Base-by-base conservation (phyloP, 345 rosid species). In the Arabidopsis arenosa region DNA sequence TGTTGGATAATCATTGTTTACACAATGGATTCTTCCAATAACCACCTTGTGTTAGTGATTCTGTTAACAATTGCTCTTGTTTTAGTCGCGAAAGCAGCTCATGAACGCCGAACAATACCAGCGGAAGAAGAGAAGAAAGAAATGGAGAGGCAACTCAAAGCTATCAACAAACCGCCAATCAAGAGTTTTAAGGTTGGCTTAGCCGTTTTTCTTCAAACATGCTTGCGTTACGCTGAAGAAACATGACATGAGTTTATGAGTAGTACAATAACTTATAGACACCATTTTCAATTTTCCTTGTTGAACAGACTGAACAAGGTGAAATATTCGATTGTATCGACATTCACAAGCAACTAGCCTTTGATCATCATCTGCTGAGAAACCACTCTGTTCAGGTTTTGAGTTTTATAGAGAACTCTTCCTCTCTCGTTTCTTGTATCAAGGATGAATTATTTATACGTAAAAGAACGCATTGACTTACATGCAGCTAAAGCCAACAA, bases 271-370 rank as follows among this genome's bases (percentile, higher is more conserved):
- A 14, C 26, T 15, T 54, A 54, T 36, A 28, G 4, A 41, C 28
- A 26, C 18, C 12, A 1, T n/a, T 30, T 43, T 3, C 10, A 13
- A 30, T 9, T 17, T 57, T 44, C 35, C 9, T 44, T 73, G 39
- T 37, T 23, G 35, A 63, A 56, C 64, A 81, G 82, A 80, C 74
- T 23, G 69, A 77, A 15, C 14, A 80, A 2, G 83, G 73, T 12
- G 79, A 76, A 5, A 81, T 81, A 53, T 72, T 56, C 2, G 78
- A 81, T 56, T 84, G 85, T 35, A 47, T 82, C 32, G 80, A 84
- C n/a, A 79, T 75, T n/a, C 41, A 75, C 30, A 79, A 75, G 17
- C 82, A 82, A 67, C 78, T 70, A 70, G 64, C 82, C 21, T 61
- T 82, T 72, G 78, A 79, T 79, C 78, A 78, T 62, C 82, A 35